These are phyloP conservation scores for Trichoderma sp. DNA, from an alignment of 2,329 filamentous ascomycete genomes.

Conservation along the genomic window DNA sequence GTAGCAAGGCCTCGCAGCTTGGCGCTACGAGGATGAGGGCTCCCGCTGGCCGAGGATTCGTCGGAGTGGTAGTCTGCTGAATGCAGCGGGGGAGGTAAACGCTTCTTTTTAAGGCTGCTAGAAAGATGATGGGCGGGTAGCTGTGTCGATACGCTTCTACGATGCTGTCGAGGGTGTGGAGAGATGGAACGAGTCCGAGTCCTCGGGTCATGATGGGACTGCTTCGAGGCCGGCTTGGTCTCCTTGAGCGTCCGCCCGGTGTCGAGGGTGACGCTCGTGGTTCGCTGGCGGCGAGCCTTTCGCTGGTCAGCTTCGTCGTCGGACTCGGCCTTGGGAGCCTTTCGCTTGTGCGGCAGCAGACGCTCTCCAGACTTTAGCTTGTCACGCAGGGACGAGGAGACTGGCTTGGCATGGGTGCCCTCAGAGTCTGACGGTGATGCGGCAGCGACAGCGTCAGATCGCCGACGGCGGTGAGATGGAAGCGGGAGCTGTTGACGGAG, in stretches of 20 bases:
- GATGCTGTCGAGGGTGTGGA: conserved; percentile 57
- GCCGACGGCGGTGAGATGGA: conserved; percentile 35
- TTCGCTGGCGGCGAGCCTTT: conserved; percentile 54
- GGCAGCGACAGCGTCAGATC: conserved; percentile 35
- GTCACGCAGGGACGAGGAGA: conserved; percentile 48
- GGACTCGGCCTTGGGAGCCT: conserved; percentile 53
- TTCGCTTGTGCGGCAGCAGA: conserved; percentile 51
- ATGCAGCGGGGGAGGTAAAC: conserved; percentile 58
- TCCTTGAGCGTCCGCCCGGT: conserved; percentile 34
- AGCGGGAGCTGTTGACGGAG: conserved; percentile 33
- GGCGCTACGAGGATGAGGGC: conserved; percentile 57
- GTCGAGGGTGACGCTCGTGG: conserved; percentile 45
- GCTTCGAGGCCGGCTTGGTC: conserved; percentile 34
- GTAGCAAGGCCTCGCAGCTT: conserved; percentile 57
- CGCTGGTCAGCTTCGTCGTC: conserved; percentile 56
- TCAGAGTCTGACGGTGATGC: conserved; percentile 58
- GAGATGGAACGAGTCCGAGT: conserved; percentile 51
- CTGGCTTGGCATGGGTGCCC: conserved; percentile 41
- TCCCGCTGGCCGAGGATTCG: conserved; percentile 61
- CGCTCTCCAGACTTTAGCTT: conserved; percentile 49
- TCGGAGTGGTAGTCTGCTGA: conserved; percentile 67
- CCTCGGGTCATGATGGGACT: conserved; percentile 32
- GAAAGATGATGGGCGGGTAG: conserved; percentile 50
- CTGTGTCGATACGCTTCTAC: conserved; percentile 64
- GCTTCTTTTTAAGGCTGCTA: conserved; percentile 62